Conservation (phyloP, 2,329 filamentous ascomycete genomes). For the Corynespora cassiicola region DNA sequence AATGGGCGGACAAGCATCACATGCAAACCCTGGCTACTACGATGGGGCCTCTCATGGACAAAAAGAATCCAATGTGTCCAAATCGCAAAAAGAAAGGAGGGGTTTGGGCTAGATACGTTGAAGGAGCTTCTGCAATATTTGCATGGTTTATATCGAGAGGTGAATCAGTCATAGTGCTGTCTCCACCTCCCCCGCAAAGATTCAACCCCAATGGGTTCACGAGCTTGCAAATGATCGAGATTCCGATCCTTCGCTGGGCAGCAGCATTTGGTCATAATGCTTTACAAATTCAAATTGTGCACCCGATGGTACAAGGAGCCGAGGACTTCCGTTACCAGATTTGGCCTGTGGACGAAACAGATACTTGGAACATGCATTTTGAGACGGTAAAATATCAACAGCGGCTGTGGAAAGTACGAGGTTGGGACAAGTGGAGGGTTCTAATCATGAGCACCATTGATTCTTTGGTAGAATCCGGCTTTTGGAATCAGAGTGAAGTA, state of each 20-base stretch:
- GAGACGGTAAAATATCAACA: no score
- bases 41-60: conserved; percentile 29
- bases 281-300: conserved; percentile 29
- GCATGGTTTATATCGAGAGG: conserved; percentile 27
- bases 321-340: conserved; percentile 31
- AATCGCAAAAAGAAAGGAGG: conserved; percentile 3
- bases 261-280: conserved; percentile 12
- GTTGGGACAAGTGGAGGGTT: no score
- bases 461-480: no score
- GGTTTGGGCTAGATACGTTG: conserved; percentile 23
- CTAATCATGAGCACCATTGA: no score
- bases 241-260: conserved; percentile 30
- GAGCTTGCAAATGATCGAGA: conserved; percentile 33
- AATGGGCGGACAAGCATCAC: conserved; percentile 28
- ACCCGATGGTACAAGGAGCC: conserved; percentile 28
- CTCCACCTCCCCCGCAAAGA: conserved; percentile 30
- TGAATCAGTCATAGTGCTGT: conserved; percentile 26
- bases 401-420: no score
- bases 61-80: conserved; percentile 16
- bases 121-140: conserved; percentile 31
- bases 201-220: conserved; percentile 28
- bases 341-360: conserved; percentile 26
- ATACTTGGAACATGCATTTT: conserved; percentile 13
- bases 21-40: conserved; percentile 33
- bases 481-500: no score